phyloP scores from a whole-genome alignment of 108 stramenopile species.

The Discostella pseudostelligera region DNA sequence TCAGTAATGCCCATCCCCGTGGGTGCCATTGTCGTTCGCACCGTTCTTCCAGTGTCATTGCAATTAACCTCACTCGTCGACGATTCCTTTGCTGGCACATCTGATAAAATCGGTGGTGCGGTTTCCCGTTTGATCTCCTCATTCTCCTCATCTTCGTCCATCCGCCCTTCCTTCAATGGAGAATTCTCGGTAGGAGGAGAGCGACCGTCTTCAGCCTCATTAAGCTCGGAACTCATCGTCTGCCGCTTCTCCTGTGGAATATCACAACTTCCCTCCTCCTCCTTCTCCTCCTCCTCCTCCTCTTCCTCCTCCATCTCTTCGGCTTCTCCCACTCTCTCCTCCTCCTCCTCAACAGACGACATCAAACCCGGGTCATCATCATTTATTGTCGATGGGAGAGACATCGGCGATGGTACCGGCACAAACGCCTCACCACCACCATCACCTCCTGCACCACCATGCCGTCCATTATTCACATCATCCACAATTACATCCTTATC shows the following conservation, averaged over 20 bases:
- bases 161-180: background rate
- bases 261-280: background rate
- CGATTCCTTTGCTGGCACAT: too few relatives aligned
- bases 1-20: background rate
- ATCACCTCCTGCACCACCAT: constrained; percentile 31
- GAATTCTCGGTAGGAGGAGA: too few relatives aligned
- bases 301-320: background rate
- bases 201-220: too few relatives aligned
- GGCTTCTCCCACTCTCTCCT: background rate
- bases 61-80: background rate
- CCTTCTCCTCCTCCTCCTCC: background rate
- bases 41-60: background rate
- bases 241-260: background rate
- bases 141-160: background rate
- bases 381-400: background rate
- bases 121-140: background rate
- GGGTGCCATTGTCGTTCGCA: too few relatives aligned
- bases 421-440: constrained; percentile 9
- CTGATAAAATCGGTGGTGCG: too few relatives aligned
- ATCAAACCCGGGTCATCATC: constrained; percentile 6
- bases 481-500: constrained; percentile 86
- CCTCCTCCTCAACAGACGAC: background rate
- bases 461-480: constrained; percentile 66
- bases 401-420: constrained; percentile 2
- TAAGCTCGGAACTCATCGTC: too few relatives aligned